A percentile compares a stretch with the other conserved stretches of the same genome.
These are phyloP conservation scores for Cardamine occulta DNA, from an alignment of 345 rosid species.

Conservation along the genomic window DNA sequence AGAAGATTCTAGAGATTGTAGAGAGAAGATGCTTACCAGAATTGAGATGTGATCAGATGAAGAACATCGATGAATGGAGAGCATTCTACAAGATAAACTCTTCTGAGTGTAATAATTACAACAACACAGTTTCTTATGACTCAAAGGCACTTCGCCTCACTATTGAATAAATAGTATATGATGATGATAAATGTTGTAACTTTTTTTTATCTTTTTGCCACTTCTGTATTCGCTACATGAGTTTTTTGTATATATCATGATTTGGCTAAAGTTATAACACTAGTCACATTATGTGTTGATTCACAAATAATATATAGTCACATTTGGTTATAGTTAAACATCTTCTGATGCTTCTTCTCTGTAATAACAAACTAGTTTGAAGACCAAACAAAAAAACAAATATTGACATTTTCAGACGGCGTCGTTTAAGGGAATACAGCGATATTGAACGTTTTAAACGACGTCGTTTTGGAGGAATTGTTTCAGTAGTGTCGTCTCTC, in stretches of 20 bases:
- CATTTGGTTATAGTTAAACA: too few species aligned
- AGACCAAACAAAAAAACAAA: too few species aligned
- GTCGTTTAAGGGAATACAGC: background rate
- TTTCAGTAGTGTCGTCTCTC: background rate
- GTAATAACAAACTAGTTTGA: too few species aligned
- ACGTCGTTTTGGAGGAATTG: background rate
- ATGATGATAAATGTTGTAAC: background rate
- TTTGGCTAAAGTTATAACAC: too few species aligned
- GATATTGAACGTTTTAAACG: background rate
- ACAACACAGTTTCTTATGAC: background rate
- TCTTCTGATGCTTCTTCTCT: too few species aligned
- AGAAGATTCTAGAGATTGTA: conserved; percentile 58
- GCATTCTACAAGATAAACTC: conserved; percentile 40
- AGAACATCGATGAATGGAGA: conserved; percentile 70
- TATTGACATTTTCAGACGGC: background rate
- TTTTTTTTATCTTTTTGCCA: background rate
- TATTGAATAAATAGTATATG: conserved; percentile 23
- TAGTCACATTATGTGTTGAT: background rate
- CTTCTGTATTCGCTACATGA: background rate
- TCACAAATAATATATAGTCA: background rate
- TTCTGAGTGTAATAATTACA: conserved; percentile 10
- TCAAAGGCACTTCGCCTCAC: conserved; percentile 16
- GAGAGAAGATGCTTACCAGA: conserved; percentile 48
- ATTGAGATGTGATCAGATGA: conserved; percentile 52
- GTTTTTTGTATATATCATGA: background rate